Evolutionary conservation across 805 yeast genomes (phyloP).

Genomic region (Jamesozyma spencerorum): DNA sequence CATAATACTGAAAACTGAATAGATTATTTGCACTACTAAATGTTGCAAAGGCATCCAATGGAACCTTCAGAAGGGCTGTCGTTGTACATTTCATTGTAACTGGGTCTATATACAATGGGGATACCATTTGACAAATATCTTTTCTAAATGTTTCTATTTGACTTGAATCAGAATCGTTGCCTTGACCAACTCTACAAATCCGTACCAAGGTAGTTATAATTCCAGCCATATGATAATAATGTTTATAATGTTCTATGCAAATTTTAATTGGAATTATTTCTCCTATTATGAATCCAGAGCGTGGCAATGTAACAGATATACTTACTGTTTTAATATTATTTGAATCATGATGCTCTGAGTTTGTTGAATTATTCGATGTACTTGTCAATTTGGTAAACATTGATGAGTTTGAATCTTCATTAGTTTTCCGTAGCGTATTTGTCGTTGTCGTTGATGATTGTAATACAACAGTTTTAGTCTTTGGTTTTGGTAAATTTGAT

Average conservation of each 20-base stretch:
- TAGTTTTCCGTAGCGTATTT: background rate
- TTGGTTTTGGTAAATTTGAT: slow-evolving; percentile 52
- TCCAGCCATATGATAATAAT: slow-evolving; percentile 60
- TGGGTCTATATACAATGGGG: slow-evolving; percentile 65
- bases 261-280: slow-evolving; percentile 69
- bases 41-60: slow-evolving; percentile 81
- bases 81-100: slow-evolving; percentile 45
- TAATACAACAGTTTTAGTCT: slow-evolving; percentile 54
- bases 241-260: slow-evolving; percentile 57
- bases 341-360: slow-evolving; percentile 1
- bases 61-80: slow-evolving; percentile 58
- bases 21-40: slow-evolving; percentile 49
- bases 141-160: slow-evolving; percentile 57
- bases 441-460: slow-evolving; percentile 33
- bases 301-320: slow-evolving; percentile 40
- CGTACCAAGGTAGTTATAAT: slow-evolving; percentile 72
- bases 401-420: slow-evolving; percentile 16
- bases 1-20: slow-evolving; percentile 73
- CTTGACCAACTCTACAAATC: slow-evolving; percentile 53
- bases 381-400: slow-evolving; percentile 19
- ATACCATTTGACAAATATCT: slow-evolving; percentile 67
- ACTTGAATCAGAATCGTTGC: slow-evolving; percentile 40
- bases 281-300: slow-evolving; percentile 69
- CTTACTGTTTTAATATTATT: slow-evolving; percentile 26
- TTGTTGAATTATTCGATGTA: slow-evolving; percentile 14